phyloP scores from a whole-genome alignment of 2,329 filamentous ascomycete genomes.

The Talaromyces sp. region DNA sequence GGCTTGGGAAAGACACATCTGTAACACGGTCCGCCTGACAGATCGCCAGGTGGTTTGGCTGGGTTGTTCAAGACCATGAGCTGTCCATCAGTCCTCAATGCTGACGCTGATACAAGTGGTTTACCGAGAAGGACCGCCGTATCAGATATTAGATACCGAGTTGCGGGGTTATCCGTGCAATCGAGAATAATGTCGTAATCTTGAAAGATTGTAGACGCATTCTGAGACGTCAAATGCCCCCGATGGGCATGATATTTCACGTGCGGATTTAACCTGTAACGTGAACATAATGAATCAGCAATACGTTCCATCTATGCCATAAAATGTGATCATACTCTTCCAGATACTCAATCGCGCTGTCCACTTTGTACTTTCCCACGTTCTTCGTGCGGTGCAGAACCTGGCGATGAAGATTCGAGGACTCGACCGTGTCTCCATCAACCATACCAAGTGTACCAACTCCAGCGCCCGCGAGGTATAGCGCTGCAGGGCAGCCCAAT shows the following conservation, averaged over 20 bases:
- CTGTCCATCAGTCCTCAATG: constrained; percentile 83
- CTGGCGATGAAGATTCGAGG: constrained; percentile 89
- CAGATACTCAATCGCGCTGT: constrained; percentile 65
- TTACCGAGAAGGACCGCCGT: constrained; percentile 75
- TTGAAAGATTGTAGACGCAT: constrained; percentile 63
- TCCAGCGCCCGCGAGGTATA: constrained; percentile 89
- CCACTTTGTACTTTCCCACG: constrained; percentile 74
- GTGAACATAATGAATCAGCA: neutral
- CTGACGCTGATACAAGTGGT: constrained; percentile 83
- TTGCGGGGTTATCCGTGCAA: constrained; percentile 90
- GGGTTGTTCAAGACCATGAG: constrained; percentile 84
- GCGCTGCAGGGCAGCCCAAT: constrained; percentile 83
- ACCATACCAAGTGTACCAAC: constrained; percentile 78
- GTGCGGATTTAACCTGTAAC: constrained; percentile 65
- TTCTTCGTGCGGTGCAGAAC: constrained; percentile 70
- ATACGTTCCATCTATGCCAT: no score
- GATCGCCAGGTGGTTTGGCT: constrained; percentile 56
- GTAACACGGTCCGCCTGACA: constrained; percentile 76
- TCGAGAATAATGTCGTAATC: constrained; percentile 83
- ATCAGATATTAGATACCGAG: constrained; percentile 90
- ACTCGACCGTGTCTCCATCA: constrained; percentile 83
- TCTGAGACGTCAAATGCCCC: constrained; percentile 64
- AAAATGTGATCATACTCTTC: constrained; percentile 43
- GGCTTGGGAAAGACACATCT: constrained; percentile 87
- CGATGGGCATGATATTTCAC: constrained; percentile 62